Evolutionary conservation across 331 rosid species (phyloP), one percentile per base, ranked within the genome.

Genomic region (Rhamnella rubrinervis): DNA sequence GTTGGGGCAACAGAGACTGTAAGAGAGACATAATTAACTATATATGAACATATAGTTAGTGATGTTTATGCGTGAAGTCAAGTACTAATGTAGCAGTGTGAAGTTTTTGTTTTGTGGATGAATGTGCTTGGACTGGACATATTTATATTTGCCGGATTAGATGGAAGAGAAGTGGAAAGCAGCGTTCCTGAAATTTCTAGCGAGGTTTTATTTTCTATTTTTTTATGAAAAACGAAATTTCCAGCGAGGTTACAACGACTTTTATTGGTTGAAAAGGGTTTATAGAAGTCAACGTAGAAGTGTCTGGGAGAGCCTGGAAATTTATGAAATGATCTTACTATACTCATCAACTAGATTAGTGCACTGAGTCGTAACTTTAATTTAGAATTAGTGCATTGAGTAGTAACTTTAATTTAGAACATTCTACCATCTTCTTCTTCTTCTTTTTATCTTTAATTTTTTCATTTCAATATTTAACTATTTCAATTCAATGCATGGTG

Each of bases 151-250:
- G 38, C n/a, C 67, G 49, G 35, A 71, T 8, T 4, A 31, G 38
- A 58, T 56, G 58, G 19, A 50, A 57, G 17, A 13, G 51, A 53
- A 57, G 52, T 47, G 37, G 0, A 20, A 6, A 71, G 58, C 18
- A n/a, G 59, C 10, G 35, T 63, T 86, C 88, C 69, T 66, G 86
- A 84, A 81, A 61, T 19, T 61, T 86, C 85, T 77, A 63, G 83
- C 57, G 28, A 51, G 19, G 19, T 21, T 18, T 23, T 23, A 23
- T 23, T 23, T 23, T 23, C 23, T 23, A 23, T 23, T 23, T 23
- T 23, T 23, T 23, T 23, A 23, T 23, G 23, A 23, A 23, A 23
- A 23, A 23, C 23, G 86, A 84, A 81, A 61, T 19, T 61, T 86
- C 85, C 74, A 63, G 83, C 57, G 28, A 51, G 19, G 19, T 21